Conservation (phyloP, 805 yeast genomes). For the Cyberlindnera mrakii region DNA sequence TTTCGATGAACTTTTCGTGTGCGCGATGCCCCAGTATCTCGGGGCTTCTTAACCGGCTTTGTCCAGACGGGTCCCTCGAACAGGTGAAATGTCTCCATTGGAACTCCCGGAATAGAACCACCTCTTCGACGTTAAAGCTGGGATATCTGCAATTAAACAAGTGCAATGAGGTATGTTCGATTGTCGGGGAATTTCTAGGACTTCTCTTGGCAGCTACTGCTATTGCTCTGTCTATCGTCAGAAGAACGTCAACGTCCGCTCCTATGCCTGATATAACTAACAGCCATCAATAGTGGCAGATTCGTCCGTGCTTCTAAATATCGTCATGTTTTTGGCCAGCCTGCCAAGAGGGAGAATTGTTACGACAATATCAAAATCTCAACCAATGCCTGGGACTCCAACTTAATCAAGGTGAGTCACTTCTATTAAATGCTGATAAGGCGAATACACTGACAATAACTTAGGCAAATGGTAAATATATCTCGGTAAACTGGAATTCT, state of each 20-base stretch:
- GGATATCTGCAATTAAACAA: too few species aligned
- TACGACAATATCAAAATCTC: conserved; percentile 58
- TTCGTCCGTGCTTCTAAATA: conserved; percentile 96
- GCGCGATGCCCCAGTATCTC: too few species aligned
- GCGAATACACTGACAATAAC: not conserved
- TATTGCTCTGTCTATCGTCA: too few species aligned
- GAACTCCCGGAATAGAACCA: too few species aligned
- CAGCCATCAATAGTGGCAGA: conserved; percentile 47
- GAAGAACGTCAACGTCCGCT: too few species aligned
- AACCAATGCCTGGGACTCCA: conserved; percentile 95
- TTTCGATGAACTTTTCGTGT: too few species aligned
- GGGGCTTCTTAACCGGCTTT: too few species aligned
- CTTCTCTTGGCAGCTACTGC: not conserved
- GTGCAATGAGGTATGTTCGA: not conserved
- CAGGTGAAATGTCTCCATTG: too few species aligned
- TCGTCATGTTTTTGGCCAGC: conserved; percentile 94
- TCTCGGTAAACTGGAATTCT: conserved; percentile 87
- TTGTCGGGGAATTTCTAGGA: not conserved
- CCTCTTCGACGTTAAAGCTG: too few species aligned
- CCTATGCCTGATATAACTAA: not conserved
- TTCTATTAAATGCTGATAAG: not conserved
- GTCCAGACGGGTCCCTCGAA: too few species aligned
- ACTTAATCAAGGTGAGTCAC: conserved; percentile 53
- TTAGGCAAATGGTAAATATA: conserved; percentile 71
- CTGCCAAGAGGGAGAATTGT: conserved; percentile 46